Percentiles rank a stretch among this genome's conserved stretches.
These are phyloP conservation scores for Dendrobium chrysotoxum DNA, from an alignment of 106 monocot species.

Conservation along the genomic window DNA sequence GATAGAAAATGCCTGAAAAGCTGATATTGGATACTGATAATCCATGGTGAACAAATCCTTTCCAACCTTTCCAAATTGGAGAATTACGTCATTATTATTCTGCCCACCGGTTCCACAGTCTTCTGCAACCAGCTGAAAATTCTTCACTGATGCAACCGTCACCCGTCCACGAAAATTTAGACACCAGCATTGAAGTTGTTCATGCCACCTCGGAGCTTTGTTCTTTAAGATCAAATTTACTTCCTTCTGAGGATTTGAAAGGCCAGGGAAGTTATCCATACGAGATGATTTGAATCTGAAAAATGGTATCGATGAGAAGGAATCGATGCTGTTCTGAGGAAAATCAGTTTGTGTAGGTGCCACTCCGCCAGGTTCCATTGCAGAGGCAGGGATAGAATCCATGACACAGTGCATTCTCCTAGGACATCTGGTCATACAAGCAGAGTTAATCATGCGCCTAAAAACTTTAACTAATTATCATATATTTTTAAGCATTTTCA, in stretches of 20 bases:
- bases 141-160: slow-evolving; percentile 92
- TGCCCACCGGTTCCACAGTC: slow-evolving; percentile 30
- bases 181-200: slow-evolving; percentile 92
- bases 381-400: slow-evolving; percentile 81
- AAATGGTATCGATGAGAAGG: slow-evolving; percentile 61
- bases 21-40: slow-evolving; percentile 72
- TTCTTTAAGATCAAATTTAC: slow-evolving; percentile 49
- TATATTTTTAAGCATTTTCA: background rate
- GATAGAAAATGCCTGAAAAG: slow-evolving; percentile 90
- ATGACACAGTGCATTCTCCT: slow-evolving; percentile 84
- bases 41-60: slow-evolving; percentile 97
- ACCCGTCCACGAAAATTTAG: slow-evolving; percentile 85
- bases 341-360: slow-evolving; percentile 63
- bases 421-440: slow-evolving; percentile 50
- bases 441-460: slow-evolving; percentile 10
- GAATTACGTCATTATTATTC: slow-evolving; percentile 57
- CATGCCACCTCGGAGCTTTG: slow-evolving; percentile 90
- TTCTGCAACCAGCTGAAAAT: slow-evolving; percentile 75
- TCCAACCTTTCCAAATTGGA: slow-evolving; percentile 88
- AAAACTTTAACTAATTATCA: slow-evolving; percentile 1
- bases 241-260: slow-evolving; percentile 22
- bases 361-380: slow-evolving; percentile 56
- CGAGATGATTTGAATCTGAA: slow-evolving; percentile 64
- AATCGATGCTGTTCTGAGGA: slow-evolving; percentile 38
- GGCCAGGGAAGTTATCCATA: slow-evolving; percentile 14